These are phyloP conservation scores for Spinellus fusiger DNA, from an alignment of 192 early-diverging fungal species.

Conservation along the genomic window DNA sequence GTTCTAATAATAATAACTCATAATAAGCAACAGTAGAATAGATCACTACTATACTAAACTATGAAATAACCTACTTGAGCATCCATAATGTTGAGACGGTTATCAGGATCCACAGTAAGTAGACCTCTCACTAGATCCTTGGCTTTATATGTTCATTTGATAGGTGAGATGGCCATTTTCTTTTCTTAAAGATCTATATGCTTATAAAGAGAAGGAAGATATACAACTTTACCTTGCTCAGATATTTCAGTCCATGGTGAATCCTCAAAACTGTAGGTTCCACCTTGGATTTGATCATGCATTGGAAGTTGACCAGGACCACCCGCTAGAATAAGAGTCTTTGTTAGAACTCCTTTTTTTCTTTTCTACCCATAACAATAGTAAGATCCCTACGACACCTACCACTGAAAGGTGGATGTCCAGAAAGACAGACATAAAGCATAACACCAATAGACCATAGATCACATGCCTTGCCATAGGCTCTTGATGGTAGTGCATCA, in stretches of 20 bases:
- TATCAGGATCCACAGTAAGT: slow-evolving; percentile 51
- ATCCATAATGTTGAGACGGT: slow-evolving; percentile 40
- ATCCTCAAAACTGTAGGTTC: slow-evolving; percentile 69
- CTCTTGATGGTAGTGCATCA: not conserved
- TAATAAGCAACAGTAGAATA: not conserved
- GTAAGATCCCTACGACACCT: not conserved
- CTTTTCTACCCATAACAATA: not conserved
- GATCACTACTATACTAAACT: not conserved
- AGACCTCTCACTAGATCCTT: slow-evolving; percentile 52
- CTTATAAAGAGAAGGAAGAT: not conserved
- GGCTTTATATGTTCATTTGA: too few relatives aligned
- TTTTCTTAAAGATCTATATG: not conserved
- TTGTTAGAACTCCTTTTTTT: not conserved
- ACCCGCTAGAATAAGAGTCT: not conserved
- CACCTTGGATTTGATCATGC: slow-evolving; percentile 55
- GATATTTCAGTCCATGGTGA: slow-evolving; percentile 79
- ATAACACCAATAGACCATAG: slow-evolving; percentile 95
- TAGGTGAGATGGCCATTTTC: too few relatives aligned
- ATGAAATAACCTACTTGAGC: not conserved
- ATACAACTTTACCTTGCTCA: slow-evolving; percentile 31
- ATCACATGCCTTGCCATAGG: slow-evolving; percentile 39
- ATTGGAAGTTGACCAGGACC: not conserved
- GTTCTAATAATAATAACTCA: not conserved
- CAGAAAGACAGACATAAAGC: slow-evolving; percentile 88
- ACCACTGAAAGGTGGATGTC: slow-evolving; percentile 74